phyloP scores from a whole-genome alignment of 129 eudicot genomes.

The Silybum marianum region DNA sequence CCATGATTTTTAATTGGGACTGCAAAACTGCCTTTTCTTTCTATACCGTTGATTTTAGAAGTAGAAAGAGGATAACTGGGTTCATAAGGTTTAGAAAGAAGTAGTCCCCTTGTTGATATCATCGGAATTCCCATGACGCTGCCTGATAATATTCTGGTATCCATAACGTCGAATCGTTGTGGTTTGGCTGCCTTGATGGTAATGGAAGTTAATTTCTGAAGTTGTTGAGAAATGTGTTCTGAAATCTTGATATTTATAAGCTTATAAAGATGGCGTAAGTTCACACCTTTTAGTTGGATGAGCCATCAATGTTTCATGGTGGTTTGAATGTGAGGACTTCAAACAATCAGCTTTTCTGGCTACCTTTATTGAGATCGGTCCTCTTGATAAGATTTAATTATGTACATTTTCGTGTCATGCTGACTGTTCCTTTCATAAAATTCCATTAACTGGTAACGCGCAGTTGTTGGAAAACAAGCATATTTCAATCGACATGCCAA shows the following conservation, averaged over 20 bases:
- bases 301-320: conserved; percentile 12
- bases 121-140: conserved; percentile 17
- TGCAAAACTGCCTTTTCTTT: conserved; percentile 11
- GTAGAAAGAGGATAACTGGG: conserved; percentile 4
- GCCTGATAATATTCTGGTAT: neutral
- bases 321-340: neutral
- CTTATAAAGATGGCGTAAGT: neutral
- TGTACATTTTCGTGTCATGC: neutral
- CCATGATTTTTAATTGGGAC: conserved; percentile 14
- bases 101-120: conserved; percentile 20
- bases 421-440: neutral
- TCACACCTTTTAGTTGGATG: conserved; percentile 24
- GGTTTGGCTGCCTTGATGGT: conserved; percentile 1
- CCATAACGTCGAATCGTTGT: conserved; percentile 22
- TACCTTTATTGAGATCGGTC: neutral
- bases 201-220: neutral
- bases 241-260: conserved; percentile 28
- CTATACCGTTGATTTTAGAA: conserved; percentile 3
- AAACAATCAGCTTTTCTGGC: neutral
- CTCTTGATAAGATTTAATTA: neutral
- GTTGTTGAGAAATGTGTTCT: neutral
- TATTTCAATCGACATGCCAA: conserved; percentile 10
- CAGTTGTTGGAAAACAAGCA: neutral
- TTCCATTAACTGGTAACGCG: neutral
- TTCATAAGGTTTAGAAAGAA: conserved; percentile 22